Evolutionary conservation across 768 basidiomycete genomes (phyloP), one percentile per base, ranked within the genome.

Genomic region (Leccinum incarnatum): DNA sequence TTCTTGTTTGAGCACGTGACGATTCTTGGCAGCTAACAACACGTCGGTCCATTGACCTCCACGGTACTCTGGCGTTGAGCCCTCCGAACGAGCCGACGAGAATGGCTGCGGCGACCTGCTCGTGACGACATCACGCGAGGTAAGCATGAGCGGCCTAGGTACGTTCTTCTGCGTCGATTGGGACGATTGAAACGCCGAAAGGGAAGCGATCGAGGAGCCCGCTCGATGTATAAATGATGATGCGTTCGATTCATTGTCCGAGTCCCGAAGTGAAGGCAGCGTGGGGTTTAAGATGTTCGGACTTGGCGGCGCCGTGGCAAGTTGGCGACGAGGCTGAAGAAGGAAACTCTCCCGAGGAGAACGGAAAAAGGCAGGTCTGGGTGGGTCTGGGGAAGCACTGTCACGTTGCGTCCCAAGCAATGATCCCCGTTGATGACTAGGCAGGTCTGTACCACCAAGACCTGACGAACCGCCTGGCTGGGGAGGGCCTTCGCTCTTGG

Each of bases 141-240:
- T 84, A 40, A 93, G 77, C 49, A 91, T 73, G 36, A 93, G 75
- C 1, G 91, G 90, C 8, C 81, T 79, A 0, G 91, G 90, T 1
- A 76, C 87, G 51, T 76, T 72, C 74, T 82, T 88, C 2, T 78
- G 71, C 14, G 75, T 63, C 47, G 65, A 48, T 12, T 65, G 52
- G 29, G 72, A 75, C 5, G 70, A 63, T 34, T 71, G 65, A 51
- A 84, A 70, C 23, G 79, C 71, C 9, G 78, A 69, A 30, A 85
- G 68, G 0, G 84, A 81, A 45, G 75, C 74, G 46, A 78, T 77
- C 8, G 79, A 65, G 56, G 72, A 63, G 34, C 75, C 75, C 0
- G 75, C 76, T 56, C 74, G 77, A 47, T 69, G 70, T 17, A 80
- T 65, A 11, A 80, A 61, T 14, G 74, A 68, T n/a, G 64, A 56